Evolutionary conservation across 768 basidiomycete species (phyloP).

Genomic region (Vishniacozyma victoriae): DNA sequence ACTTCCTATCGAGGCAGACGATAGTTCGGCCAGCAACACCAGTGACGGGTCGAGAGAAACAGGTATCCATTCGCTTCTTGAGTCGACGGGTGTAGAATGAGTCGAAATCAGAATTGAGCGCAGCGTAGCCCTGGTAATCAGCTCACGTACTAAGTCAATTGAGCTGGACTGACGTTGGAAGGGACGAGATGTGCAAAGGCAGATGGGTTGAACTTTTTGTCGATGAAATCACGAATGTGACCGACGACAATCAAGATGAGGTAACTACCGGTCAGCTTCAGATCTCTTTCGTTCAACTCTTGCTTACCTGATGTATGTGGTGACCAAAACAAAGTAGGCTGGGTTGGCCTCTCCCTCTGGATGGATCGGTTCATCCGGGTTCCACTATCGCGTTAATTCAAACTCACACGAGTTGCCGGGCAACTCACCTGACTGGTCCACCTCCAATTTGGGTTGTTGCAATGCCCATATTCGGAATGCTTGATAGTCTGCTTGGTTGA

Average conservation of each 20-base stretch:
- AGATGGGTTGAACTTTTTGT: slow-evolving; percentile 67
- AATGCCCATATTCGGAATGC: slow-evolving; percentile 88
- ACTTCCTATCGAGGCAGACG: slow-evolving; percentile 72
- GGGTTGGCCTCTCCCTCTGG: slow-evolving; percentile 64
- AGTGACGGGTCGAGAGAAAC: slow-evolving; percentile 85
- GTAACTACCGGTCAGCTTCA: slow-evolving; percentile 66
- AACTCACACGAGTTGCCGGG: not conserved
- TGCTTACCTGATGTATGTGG: slow-evolving; percentile 65
- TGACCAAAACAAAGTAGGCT: slow-evolving; percentile 83
- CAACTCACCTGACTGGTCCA: slow-evolving; percentile 50
- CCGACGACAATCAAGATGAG: slow-evolving; percentile 85
- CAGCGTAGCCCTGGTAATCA: slow-evolving; percentile 76
- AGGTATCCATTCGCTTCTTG: slow-evolving; percentile 90
- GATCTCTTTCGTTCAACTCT: not conserved
- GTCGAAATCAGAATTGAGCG: slow-evolving; percentile 95
- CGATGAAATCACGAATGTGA: slow-evolving; percentile 90
- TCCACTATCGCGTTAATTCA: slow-evolving; percentile 26
- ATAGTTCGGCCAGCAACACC: slow-evolving; percentile 95
- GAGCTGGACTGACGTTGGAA: slow-evolving; percentile 59
- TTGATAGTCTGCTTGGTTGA: slow-evolving; percentile 36
- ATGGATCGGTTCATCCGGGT: slow-evolving; percentile 41
- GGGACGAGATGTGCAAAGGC: slow-evolving; percentile 78
- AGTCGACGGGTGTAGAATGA: slow-evolving; percentile 97
- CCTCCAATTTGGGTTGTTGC: slow-evolving; percentile 62
- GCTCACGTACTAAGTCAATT: not conserved